A percentile compares a stretch with the other conserved stretches of the same genome.
These are phyloP conservation scores for Apiospora pterosperma DNA, from an alignment of 2,329 filamentous ascomycete species.

Conservation along the genomic window DNA sequence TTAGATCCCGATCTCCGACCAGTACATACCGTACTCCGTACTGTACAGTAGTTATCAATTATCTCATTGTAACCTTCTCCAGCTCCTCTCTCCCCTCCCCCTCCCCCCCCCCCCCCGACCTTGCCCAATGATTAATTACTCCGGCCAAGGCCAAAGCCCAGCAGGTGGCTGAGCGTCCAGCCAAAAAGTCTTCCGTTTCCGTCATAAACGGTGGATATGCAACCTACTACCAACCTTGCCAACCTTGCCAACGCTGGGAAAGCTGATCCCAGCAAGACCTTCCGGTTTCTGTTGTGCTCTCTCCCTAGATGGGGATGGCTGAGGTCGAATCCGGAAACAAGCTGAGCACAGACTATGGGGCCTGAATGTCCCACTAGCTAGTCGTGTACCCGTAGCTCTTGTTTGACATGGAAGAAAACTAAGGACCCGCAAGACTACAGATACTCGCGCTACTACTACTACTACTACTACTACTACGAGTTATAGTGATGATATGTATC, in stretches of 20 bases:
- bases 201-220: not conserved
- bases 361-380: conserved; percentile 9
- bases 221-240: not conserved
- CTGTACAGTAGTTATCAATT: not conserved
- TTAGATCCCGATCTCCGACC: conserved; percentile 4
- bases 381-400: conserved; percentile 11
- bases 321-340: conserved; percentile 7
- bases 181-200: not conserved
- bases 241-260: not conserved
- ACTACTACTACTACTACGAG: too few species aligned
- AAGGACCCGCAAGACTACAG: not conserved
- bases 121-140: not conserved
- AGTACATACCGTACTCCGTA: not conserved
- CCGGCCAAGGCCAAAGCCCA: not conserved
- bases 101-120: not conserved
- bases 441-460: not conserved
- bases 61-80: not conserved
- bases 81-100: not conserved
- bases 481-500: not conserved
- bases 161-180: not conserved
- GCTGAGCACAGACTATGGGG: conserved; percentile 22
- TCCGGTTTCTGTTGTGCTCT: not conserved
- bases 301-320: conserved; percentile 11
- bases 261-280: conserved; percentile 1
- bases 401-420: conserved; percentile 12